Base-by-base conservation (phyloP, 148 eudicot species). In the Spergularia bocconei region DNA sequence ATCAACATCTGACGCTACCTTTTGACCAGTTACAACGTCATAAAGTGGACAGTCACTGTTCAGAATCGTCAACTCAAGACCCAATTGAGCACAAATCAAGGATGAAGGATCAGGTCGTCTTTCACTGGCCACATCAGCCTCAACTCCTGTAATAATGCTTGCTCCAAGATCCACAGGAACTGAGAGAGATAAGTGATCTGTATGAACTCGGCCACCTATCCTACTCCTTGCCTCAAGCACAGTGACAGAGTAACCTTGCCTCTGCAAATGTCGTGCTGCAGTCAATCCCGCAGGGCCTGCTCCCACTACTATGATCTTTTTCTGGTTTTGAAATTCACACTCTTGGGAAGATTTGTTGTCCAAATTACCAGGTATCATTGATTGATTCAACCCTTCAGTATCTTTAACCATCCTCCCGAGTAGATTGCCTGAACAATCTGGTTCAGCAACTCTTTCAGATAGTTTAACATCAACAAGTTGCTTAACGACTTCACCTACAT, bases 111-210 rank as follows among this genome's bases (percentile, higher is more conserved):
- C 99, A 13, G 99, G 90, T 70, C 99, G 88, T 70, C 99, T 91
- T 82, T 88, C 97, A 81, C 95, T 84, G 61, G 89, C 87, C 73
- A 91, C 93, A 84, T 96, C 99, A 67, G 98, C 98, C 83, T 96
- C 99, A 82, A 96, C 93, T 63, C 99, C 99, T 16, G 99, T 96
- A 79, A 96, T 96, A 75, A 96, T 96, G 82, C 99, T 96, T 70
- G 99, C 99, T 69, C 99, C 99, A 83, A 96, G 99, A 82, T 96
- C 99, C 72, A 96, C 99, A 47, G 99, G 98, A 84, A 96, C 99
- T 16, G 97, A 92, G 66, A 92, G 93, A 77, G 99, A 96, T 53
- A 91, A 87, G 20, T 72, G 88, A 62, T 96, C 98, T 7, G 99
- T 96, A 78, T 86, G 86, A 72, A 96, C 95, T 20, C 99, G 98